phyloP scores from a whole-genome alignment of 2,329 filamentous ascomycete species.

The Iodosphaeria phyllophila region DNA sequence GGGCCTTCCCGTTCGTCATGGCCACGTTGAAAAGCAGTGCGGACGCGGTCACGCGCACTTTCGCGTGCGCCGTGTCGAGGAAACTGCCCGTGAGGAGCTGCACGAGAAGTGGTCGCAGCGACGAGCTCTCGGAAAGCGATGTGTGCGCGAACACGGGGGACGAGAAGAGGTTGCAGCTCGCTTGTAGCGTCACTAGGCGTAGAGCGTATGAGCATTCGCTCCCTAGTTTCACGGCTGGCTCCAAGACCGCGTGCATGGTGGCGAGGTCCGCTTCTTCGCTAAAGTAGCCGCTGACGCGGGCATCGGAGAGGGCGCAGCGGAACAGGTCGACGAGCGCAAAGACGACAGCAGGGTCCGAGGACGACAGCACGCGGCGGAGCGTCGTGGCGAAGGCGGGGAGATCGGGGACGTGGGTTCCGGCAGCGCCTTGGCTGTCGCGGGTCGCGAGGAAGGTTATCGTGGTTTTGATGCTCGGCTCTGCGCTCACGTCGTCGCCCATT shows the following conservation, averaged over 20 bases:
- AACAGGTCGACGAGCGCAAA: slow-evolving; percentile 81
- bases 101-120: slow-evolving; percentile 39
- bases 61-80: slow-evolving; percentile 55
- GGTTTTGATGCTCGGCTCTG: slow-evolving; percentile 45
- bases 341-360: slow-evolving; percentile 35
- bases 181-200: slow-evolving; percentile 65
- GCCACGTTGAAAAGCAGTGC: slow-evolving; percentile 73
- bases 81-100: slow-evolving; percentile 59
- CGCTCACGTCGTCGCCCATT: slow-evolving; percentile 47
- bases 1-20: slow-evolving; percentile 45
- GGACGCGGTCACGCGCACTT: slow-evolving; percentile 63
- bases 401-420: slow-evolving; percentile 52
- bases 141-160: slow-evolving; percentile 51
- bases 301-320: slow-evolving; percentile 57
- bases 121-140: slow-evolving; percentile 31
- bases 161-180: slow-evolving; percentile 71
- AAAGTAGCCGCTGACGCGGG: slow-evolving; percentile 63
- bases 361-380: no score
- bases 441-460: slow-evolving; percentile 56
- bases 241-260: slow-evolving; percentile 43
- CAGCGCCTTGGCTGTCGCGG: slow-evolving; percentile 35
- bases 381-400: slow-evolving; percentile 45
- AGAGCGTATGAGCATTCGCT: slow-evolving; percentile 57
- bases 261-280: slow-evolving; percentile 52
- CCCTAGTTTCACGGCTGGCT: slow-evolving; percentile 36